Base-by-base conservation (phyloP, 805 yeast species). In the Candida sakaeoensis region DNA sequence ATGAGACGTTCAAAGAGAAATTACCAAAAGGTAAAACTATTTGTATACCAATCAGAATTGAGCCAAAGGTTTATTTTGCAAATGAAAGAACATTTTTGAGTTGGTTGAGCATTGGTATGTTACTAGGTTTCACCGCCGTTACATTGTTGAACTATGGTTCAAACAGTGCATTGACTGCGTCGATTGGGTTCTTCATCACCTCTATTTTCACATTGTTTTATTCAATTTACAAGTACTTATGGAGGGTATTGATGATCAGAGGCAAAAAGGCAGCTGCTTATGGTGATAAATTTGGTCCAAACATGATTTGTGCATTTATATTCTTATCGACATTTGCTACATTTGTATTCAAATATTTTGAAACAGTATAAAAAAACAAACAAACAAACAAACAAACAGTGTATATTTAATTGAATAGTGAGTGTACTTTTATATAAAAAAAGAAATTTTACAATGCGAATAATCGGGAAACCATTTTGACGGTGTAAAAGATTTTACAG, bases 41-140 rank as follows among this genome's bases (percentile, higher is more conserved):
- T 43, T 79, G 89, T 54, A 93, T 93, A 7, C 99, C 98, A 2
- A 95, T 93, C 27, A 78, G 99, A 54, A 90, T 93, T 26, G 99
- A 93, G 64, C 99, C 99, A 43, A 93, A 93, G 67, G 99, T 93
- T n/a, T 93, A 93, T 60, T 93, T 93, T 63, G 99, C 99, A 5
- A 88, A 95, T 17, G 99, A 93, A 63, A 80, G 99, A 66, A 93
- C 99, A 0, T 91, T 82, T 56, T 71, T 93, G 46, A 79, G 95
- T 29, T 93, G 99, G 99, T 67, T 91, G 41, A 90, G 95, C 29
- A 87, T 93, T 51, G 86, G 93, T 7, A 78, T 93, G 71, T 70
- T 91, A 31, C 71, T 93, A 42, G 89, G 93, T 32, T 95, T 91
- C 35, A 85, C 95, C 29, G 95, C 96, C 1, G 85, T 89, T 7